Evolutionary conservation across 352 stramenopile genomes (phyloP).

Genomic region (Phytopythium delawarense): DNA sequence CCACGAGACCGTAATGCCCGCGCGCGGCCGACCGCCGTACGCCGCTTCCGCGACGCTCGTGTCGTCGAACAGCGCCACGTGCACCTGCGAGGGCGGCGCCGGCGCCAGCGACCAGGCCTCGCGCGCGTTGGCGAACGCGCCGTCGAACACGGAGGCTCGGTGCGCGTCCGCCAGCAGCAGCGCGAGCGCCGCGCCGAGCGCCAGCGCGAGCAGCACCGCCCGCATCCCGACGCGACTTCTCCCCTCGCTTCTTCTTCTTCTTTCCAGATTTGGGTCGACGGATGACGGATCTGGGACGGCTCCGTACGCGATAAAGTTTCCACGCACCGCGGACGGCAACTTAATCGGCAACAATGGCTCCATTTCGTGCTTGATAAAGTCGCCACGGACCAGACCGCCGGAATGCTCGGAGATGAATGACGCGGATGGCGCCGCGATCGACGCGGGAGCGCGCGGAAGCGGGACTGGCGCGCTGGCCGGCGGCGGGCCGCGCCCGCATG

Average conservation of each 20-base stretch:
- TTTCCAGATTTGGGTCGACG: too few species aligned
- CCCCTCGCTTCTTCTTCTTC: background rate
- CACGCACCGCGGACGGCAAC: background rate
- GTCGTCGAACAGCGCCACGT: conserved; percentile 40
- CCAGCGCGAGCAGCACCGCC: background rate
- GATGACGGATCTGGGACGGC: background rate
- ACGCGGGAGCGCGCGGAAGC: background rate
- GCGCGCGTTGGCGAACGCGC: conserved; percentile 1
- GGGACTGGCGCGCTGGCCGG: background rate
- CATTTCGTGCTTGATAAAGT: conserved; percentile 3
- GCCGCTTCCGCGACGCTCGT: conserved; percentile 4
- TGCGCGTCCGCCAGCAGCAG: conserved; percentile 18
- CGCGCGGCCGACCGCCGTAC: conserved; percentile 2
- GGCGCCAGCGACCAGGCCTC: background rate
- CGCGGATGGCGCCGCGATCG: background rate
- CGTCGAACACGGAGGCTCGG: conserved; percentile 22
- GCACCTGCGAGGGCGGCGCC: conserved; percentile 36
- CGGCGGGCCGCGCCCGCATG: too few species aligned
- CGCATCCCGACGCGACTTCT: background rate
- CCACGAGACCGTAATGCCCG: conserved; percentile 63
- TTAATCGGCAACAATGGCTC: conserved; percentile 6
- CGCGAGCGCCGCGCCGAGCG: background rate
- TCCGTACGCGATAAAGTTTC: background rate
- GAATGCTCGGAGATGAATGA: background rate
- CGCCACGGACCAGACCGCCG: background rate